Conservation (phyloP, 768 basidiomycete species). For the Termitomyces eurrhizus region DNA sequence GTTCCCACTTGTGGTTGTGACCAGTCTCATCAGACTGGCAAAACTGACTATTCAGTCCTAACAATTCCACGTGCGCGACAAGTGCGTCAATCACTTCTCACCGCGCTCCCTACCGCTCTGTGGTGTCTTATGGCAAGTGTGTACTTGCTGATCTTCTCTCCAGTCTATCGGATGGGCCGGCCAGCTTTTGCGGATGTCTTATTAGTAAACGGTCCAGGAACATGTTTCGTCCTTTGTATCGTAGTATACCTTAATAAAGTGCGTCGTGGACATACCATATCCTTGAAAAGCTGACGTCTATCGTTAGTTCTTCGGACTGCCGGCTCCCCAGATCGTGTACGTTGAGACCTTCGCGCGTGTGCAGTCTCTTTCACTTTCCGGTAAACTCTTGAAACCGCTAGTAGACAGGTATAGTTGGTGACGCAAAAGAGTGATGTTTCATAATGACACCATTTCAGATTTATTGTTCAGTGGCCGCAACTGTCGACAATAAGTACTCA, state of each 20-base stretch:
- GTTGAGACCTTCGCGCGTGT: slow-evolving; percentile 95
- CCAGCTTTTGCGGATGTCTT: slow-evolving; percentile 64
- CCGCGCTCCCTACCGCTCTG: slow-evolving; percentile 63
- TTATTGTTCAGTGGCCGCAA: slow-evolving; percentile 89
- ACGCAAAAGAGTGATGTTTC: background rate
- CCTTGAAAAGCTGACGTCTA: slow-evolving; percentile 10
- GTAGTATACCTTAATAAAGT: slow-evolving; percentile 74
- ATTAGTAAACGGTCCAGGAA: slow-evolving; percentile 93
- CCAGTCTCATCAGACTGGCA: slow-evolving; percentile 6
- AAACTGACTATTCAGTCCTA: slow-evolving; percentile 43
- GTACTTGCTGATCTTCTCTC: slow-evolving; percentile 54
- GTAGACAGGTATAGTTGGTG: slow-evolving; percentile 62
- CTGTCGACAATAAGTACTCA: slow-evolving; percentile 27
- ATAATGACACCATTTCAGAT: slow-evolving; percentile 37
- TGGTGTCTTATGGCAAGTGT: slow-evolving; percentile 59
- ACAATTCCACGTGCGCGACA: slow-evolving; percentile 82
- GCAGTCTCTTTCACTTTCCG: slow-evolving; percentile 74
- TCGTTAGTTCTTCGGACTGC: slow-evolving; percentile 68
- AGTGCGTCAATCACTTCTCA: slow-evolving; percentile 77
- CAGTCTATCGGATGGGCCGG: slow-evolving; percentile 27
- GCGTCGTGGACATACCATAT: slow-evolving; percentile 21
- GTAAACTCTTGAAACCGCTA: slow-evolving; percentile 72
- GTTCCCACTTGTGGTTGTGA: background rate
- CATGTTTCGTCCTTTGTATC: slow-evolving; percentile 76
- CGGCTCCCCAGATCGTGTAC: slow-evolving; percentile 74